phyloP scores from a whole-genome alignment of 2,329 filamentous ascomycete species.

The Cladosporium sp. region DNA sequence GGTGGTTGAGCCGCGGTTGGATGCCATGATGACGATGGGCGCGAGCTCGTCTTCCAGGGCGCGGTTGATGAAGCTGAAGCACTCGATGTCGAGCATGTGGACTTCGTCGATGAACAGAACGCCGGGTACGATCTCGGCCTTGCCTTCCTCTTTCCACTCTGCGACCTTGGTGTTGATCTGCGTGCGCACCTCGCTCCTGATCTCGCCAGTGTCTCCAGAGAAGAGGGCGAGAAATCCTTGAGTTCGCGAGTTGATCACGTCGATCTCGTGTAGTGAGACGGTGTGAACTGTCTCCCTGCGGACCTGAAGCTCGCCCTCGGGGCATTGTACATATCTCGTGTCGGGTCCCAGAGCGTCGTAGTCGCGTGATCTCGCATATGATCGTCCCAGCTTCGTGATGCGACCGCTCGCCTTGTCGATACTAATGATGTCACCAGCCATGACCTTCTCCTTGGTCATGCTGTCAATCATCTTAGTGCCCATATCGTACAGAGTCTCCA shows the following conservation, averaged over 20 bases:
- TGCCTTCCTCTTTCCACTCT: conserved; percentile 99
- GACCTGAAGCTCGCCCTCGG: conserved; percentile 95
- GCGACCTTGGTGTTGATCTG: conserved; percentile 99
- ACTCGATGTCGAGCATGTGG: conserved; percentile 99
- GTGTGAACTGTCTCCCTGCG: conserved; percentile 97
- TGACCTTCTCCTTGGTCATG: conserved; percentile 98
- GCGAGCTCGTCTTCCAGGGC: conserved; percentile 92
- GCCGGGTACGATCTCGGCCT: conserved; percentile 94
- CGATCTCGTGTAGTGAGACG: conserved; percentile 94
- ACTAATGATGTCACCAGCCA: conserved; percentile 96
- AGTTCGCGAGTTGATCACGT: conserved; percentile 98
- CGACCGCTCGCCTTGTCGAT: conserved; percentile 99
- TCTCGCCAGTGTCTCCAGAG: conserved; percentile 96
- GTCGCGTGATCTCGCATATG: conserved; percentile 89
- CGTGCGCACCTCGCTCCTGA: conserved; percentile 92
- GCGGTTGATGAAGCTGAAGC: conserved; percentile 97
- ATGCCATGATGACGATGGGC: conserved; percentile 98
- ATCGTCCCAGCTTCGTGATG: conserved; percentile 94
- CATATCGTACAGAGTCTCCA: conserved; percentile 99
- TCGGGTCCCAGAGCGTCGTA: conserved; percentile 99
- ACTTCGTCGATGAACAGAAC: conserved; percentile 99
- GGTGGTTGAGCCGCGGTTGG: conserved; percentile 85
- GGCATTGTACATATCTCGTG: conserved; percentile 96
- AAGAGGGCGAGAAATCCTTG: conserved; percentile 97
- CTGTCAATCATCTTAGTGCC: conserved; percentile 99